These are phyloP conservation scores for Alternaria novae-zelandiae DNA, from an alignment of 2,329 filamentous ascomycete species.

Conservation along the genomic window DNA sequence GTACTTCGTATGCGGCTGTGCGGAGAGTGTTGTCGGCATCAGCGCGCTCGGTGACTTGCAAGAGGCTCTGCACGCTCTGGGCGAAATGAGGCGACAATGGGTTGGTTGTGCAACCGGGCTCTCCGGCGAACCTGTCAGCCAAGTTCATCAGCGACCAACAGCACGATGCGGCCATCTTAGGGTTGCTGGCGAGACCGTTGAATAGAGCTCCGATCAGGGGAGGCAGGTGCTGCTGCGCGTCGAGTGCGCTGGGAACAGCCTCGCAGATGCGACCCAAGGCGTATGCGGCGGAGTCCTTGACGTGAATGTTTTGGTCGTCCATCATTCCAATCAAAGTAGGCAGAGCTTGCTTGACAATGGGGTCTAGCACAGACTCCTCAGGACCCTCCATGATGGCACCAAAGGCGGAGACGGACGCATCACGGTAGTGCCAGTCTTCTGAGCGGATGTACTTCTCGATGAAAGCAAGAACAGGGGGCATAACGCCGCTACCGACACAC, in stretches of 20 bases:
- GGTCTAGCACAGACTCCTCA: constrained; percentile 88
- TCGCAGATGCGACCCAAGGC: constrained; percentile 96
- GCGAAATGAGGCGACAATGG: constrained; percentile 91
- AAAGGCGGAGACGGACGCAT: constrained; percentile 95
- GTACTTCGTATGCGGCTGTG: constrained; percentile 95
- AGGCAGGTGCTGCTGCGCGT: constrained; percentile 81
- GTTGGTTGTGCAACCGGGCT: constrained; percentile 79
- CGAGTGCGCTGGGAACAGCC: constrained; percentile 88
- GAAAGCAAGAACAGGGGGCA: constrained; percentile 85
- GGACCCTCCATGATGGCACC: constrained; percentile 99
- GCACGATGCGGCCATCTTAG: constrained; percentile 97
- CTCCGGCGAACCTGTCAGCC: constrained; percentile 91
- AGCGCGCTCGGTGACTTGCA: constrained; percentile 81
- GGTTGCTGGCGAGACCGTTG: constrained; percentile 84
- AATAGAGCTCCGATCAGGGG: constrained; percentile 88
- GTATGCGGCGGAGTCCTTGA: constrained; percentile 95
- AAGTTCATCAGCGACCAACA: constrained; percentile 99
- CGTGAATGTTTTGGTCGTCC: constrained; percentile 85
- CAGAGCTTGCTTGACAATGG: constrained; percentile 93
- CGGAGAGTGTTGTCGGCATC: constrained; percentile 88
- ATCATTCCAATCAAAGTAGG: constrained; percentile 91
- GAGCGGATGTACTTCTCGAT: constrained; percentile 89
- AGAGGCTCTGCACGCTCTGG: constrained; percentile 82
- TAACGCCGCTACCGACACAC: constrained; percentile 83
- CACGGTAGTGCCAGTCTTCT: constrained; percentile 93